Evolutionary conservation across 768 basidiomycete genomes (phyloP), one percentile per base, ranked within the genome.

Genomic region (Termitomyces sp.): DNA sequence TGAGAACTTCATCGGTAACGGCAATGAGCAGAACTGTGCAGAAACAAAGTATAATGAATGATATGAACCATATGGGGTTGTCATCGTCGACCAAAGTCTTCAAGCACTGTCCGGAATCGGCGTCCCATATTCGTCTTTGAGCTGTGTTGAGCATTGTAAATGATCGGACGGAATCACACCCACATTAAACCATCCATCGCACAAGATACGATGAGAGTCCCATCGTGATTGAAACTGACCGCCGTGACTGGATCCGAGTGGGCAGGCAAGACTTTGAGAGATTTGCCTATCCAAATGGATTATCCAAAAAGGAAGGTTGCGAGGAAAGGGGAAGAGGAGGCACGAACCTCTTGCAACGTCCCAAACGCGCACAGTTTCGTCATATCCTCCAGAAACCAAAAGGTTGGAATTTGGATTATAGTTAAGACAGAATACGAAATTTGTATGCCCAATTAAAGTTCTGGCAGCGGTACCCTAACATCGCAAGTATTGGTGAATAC

Each of bases 171-270:
- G 34, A 42, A 8, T 72, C 87, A 70, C 8, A 73, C 89, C 69
- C 60, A 98, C 97, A 98, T 96, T 42, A 98, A 71, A 5, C 96
- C 97, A 69, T 99, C 97, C 88, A 94, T 96, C 11, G 93, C 91
- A 62, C 90, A 92, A 17, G 93, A 96, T 2, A 93, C 89, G 26
- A 99, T 87, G 60, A 98, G 83, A 8, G 92, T 95, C 6, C 97
- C 97, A 60, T 98, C 96, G 60, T 87, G 83, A 69, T 91, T 98
- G 77, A 97, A 99, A 55, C 84, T 82, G 6, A 98, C 93, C 11
- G 91, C 87, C 42, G 93, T 96, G 32, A 98, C 93, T 12, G 97
- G 95, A 69, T 98, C 97, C 2, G 95, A 95, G 74, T 98, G 97
- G 2, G 97, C 97, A 34, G 95, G 93, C 9, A 98, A 75, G 15